These are phyloP conservation scores for Umbelopsis isabellina DNA, from an alignment of 192 early-diverging fungal species.

Conservation along the genomic window DNA sequence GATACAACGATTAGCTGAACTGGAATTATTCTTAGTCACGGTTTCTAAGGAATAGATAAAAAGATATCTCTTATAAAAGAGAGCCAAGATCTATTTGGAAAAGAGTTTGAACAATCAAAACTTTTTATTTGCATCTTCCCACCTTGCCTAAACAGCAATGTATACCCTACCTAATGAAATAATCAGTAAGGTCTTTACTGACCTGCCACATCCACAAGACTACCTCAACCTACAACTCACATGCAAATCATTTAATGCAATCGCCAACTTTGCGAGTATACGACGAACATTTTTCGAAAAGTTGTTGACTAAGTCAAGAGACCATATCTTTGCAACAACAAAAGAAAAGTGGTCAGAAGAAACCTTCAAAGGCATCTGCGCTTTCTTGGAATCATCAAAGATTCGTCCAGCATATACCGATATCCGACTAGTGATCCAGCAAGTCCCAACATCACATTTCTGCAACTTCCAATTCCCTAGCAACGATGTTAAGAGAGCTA, in stretches of 20 bases:
- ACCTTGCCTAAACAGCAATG: background rate
- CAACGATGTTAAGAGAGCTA: constrained; percentile 17
- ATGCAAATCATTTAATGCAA: background rate
- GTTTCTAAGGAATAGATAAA: background rate
- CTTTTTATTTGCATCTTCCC: background rate
- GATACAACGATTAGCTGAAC: background rate
- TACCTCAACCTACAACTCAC: constrained; percentile 14
- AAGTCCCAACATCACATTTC: constrained; percentile 29
- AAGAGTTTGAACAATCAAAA: background rate
- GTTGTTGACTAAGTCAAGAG: constrained; percentile 2
- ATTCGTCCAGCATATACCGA: constrained; percentile 3
- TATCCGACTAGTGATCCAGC: constrained; percentile 22
- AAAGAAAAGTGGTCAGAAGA: constrained; percentile 20
- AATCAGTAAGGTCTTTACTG: constrained; percentile 11
- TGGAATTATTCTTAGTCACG: background rate
- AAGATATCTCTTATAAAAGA: background rate
- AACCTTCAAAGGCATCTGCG: constrained; percentile 15
- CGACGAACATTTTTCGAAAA: constrained; percentile 9
- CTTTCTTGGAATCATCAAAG: constrained; percentile 27
- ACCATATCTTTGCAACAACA: constrained; percentile 16
- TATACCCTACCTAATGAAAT: constrained; percentile 23
- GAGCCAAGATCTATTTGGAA: background rate
- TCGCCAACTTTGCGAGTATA: background rate
- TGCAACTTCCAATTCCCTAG: constrained; percentile 24
- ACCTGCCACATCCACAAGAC: constrained; percentile 4